A percentile compares a stretch with the other conserved stretches of the same genome.
Evolutionary conservation across 2,329 filamentous ascomycete genomes (phyloP).

Genomic region (Nemania sp.): DNA sequence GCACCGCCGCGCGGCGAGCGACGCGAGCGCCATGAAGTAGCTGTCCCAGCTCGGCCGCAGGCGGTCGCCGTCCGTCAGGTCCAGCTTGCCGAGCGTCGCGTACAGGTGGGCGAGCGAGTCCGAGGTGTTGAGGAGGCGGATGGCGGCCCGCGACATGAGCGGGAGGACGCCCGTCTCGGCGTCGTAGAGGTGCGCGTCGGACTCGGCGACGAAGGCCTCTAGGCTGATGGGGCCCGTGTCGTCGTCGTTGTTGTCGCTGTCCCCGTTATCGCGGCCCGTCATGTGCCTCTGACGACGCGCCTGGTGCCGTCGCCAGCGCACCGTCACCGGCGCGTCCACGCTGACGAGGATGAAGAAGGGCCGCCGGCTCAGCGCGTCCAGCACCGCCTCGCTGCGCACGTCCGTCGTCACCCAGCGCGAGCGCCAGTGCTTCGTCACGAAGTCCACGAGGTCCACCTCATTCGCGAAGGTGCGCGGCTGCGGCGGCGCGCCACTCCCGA

Average conservation of each 20-base stretch:
- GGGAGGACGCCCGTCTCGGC: constrained; percentile 67
- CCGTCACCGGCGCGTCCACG: constrained; percentile 83
- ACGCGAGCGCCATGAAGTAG: constrained; percentile 98
- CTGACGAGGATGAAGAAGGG: constrained; percentile 94
- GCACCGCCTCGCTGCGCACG: constrained; percentile 71
- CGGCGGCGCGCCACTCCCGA: no score
- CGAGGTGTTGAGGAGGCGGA: constrained; percentile 86
- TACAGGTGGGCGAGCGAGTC: constrained; percentile 73
- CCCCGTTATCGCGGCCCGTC: no score
- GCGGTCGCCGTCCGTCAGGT: constrained; percentile 77
- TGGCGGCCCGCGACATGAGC: constrained; percentile 78
- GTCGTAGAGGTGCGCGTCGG: constrained; percentile 78
- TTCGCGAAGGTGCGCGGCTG: constrained; percentile 57
- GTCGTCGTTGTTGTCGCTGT: neutral
- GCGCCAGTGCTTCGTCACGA: constrained; percentile 83
- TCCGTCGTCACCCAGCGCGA: constrained; percentile 85
- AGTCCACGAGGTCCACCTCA: constrained; percentile 74
- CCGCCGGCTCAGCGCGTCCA: constrained; percentile 76
- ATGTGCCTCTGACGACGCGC: constrained; percentile 20
- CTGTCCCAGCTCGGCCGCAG: constrained; percentile 92
- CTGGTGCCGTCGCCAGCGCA: constrained; percentile 81
- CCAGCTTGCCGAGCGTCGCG: constrained; percentile 70
- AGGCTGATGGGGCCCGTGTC: constrained; percentile 45
- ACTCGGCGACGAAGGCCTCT: constrained; percentile 60
- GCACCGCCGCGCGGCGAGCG: constrained; percentile 83